These are phyloP conservation scores for Adenanthera pavonina DNA, from an alignment of 306 rosid species.

Conservation along the genomic window DNA sequence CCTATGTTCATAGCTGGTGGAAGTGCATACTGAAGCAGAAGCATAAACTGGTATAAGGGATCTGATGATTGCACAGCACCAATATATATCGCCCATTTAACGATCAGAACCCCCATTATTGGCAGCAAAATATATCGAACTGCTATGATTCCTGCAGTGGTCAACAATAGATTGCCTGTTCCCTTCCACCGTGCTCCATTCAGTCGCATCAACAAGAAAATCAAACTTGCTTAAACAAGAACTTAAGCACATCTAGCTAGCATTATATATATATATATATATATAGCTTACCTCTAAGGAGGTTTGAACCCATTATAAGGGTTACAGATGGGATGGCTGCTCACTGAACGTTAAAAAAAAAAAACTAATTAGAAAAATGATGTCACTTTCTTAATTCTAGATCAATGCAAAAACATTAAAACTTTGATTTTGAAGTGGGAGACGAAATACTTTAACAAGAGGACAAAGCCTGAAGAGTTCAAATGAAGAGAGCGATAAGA, in stretches of 20 bases:
- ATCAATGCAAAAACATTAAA: neutral
- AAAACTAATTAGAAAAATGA: neutral
- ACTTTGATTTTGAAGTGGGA: no score
- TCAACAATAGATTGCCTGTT: constrained; percentile 48
- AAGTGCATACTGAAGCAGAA: constrained; percentile 77
- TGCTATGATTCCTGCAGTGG: constrained; percentile 55
- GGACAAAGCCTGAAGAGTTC: neutral
- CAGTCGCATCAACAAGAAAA: constrained; percentile 7
- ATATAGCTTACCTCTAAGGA: constrained; percentile 59
- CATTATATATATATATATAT: neutral
- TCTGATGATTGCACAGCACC: constrained; percentile 65
- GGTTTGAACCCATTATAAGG: constrained; percentile 84
- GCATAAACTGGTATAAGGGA: constrained; percentile 79
- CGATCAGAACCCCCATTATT: constrained; percentile 55
- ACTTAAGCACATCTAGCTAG: neutral
- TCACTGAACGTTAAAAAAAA: constrained; percentile 52
- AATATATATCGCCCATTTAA: constrained; percentile 58
- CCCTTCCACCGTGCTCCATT: constrained; percentile 69
- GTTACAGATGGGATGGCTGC: constrained; percentile 77
- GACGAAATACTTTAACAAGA: neutral
- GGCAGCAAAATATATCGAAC: constrained; percentile 71
- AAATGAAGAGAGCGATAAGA: neutral
- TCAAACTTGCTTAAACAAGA: neutral
- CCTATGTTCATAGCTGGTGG: constrained; percentile 90
- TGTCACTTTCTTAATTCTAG: neutral